Conservation (phyloP, 2,329 filamentous ascomycete species). For the Fusarium floridanum region DNA sequence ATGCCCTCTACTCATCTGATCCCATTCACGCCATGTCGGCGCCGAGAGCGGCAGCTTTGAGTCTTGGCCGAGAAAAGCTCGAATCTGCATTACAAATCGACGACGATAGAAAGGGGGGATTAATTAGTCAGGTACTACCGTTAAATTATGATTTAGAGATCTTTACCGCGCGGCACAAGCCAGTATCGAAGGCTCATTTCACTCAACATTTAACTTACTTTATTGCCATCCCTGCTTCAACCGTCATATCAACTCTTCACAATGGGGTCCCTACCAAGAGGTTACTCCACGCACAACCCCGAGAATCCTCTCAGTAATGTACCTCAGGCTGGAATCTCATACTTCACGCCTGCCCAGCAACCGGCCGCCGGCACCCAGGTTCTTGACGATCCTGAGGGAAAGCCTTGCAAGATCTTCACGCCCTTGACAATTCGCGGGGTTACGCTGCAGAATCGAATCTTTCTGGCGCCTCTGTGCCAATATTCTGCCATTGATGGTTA, state of each 20-base stretch:
- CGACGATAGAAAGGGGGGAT: too few relatives aligned
- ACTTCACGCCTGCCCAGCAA: constrained; percentile 60
- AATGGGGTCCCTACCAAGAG: not conserved
- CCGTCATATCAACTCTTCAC: not conserved
- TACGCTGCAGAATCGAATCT: not conserved
- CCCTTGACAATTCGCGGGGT: not conserved
- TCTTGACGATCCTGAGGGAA: too few relatives aligned
- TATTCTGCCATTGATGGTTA: not conserved
- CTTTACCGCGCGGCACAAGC: too few relatives aligned
- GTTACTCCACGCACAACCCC: not conserved
- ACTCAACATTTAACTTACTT: too few relatives aligned
- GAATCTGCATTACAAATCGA: not conserved
- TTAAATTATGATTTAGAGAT: too few relatives aligned
- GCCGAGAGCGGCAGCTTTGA: not conserved
- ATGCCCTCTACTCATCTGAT: too few relatives aligned
- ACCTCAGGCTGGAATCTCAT: constrained; percentile 49
- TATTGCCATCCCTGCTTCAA: too few relatives aligned
- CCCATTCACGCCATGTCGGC: not conserved
- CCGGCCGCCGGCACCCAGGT: constrained; percentile 56
- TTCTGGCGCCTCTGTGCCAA: not conserved
- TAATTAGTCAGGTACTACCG: too few relatives aligned
- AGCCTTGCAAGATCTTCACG: not conserved
- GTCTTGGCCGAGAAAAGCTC: not conserved
- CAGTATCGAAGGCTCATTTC: too few relatives aligned
- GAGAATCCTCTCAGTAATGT: not conserved